Conservation (phyloP, 2,329 filamentous ascomycete species). For the Microdochium nivale region DNA sequence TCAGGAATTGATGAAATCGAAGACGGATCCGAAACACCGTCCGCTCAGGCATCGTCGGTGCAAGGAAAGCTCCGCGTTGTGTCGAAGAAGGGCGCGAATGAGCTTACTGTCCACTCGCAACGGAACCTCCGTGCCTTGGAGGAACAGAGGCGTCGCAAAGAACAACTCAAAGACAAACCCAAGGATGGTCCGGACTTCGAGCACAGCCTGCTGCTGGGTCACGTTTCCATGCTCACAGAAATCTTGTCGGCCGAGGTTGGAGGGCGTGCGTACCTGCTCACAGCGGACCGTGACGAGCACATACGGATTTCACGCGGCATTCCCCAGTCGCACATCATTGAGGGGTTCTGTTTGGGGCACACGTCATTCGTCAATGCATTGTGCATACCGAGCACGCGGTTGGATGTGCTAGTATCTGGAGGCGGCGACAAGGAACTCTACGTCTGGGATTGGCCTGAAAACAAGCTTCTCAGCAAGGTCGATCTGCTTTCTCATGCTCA, state of each 20-base stretch:
- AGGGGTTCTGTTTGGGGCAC: slow-evolving; percentile 84
- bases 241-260: slow-evolving; percentile 44
- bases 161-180: slow-evolving; percentile 13
- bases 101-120: slow-evolving; percentile 54
- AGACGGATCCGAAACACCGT: slow-evolving; percentile 2
- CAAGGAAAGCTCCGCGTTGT: slow-evolving; percentile 15
- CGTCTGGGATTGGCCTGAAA: slow-evolving; percentile 71
- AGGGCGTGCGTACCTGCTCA: slow-evolving; percentile 41
- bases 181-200: slow-evolving; percentile 51
- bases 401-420: slow-evolving; percentile 68
- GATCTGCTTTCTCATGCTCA: slow-evolving; percentile 38
- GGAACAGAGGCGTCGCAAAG: slow-evolving; percentile 39
- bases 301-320: slow-evolving; percentile 78
- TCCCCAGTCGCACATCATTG: slow-evolving; percentile 81
- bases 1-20: slow-evolving; percentile 5
- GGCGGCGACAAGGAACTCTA: slow-evolving; percentile 75
- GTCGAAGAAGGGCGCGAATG: slow-evolving; percentile 42
- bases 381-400: slow-evolving; percentile 48
- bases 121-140: slow-evolving; percentile 53
- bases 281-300: slow-evolving; percentile 56
- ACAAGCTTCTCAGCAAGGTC: slow-evolving; percentile 42
- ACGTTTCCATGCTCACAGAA: slow-evolving; percentile 90
- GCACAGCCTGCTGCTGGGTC: slow-evolving; percentile 73
- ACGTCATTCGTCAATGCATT: slow-evolving; percentile 74
- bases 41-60: slow-evolving; percentile 7